Base-by-base conservation (phyloP, 2,329 filamentous ascomycete species). In the Trichoderma sp. region DNA sequence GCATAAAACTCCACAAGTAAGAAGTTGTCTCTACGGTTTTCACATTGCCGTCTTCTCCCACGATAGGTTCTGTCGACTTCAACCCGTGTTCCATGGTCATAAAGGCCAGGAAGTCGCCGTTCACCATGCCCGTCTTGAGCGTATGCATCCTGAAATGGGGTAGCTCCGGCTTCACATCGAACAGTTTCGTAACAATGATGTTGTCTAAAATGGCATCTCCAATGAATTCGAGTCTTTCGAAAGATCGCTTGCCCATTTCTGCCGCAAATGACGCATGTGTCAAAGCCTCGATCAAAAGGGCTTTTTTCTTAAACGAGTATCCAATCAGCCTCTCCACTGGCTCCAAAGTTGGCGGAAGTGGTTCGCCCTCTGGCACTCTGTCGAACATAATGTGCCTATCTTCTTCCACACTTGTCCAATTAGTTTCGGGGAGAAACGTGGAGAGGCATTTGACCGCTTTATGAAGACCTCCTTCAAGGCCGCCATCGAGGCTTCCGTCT, bases 181-280 rank as follows among this genome's bases (percentile, higher is more conserved):
- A 92, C 6, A 95, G 81, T n/a, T 82, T 84, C 0, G 82, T 84
- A 8, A 93, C 89, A 63, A 98, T 84, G 70, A 97, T 84, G 75
- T 90, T 87, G 80, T 98, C 95, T 0, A 98, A 88, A 3, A 98
- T 84, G 0, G 94, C 88, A 76, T 98, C 95, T 1, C 95, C 95
- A 0, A 98, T 83, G 76, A 96, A 97, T 77, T 98, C 95, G 1
- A 98, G 86, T 0, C 94, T 88, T 75, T 98, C 92, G 13, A 89
- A 86, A 0, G 82, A 82, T 59, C 77, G 75, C 15, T 74, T 73
- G 2, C 73, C 71, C 26, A 81, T 84, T 3, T 84, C 84, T 5
- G 86, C 83, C 17, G 82, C 80, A 34, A 83, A 84, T 0, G 93
- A 95, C 0, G 89, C 84, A 77, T 98, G 95, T 0, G 94, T 97